These are phyloP conservation scores for Quercus parvula DNA, from an alignment of 306 rosid species.

Conservation along the genomic window DNA sequence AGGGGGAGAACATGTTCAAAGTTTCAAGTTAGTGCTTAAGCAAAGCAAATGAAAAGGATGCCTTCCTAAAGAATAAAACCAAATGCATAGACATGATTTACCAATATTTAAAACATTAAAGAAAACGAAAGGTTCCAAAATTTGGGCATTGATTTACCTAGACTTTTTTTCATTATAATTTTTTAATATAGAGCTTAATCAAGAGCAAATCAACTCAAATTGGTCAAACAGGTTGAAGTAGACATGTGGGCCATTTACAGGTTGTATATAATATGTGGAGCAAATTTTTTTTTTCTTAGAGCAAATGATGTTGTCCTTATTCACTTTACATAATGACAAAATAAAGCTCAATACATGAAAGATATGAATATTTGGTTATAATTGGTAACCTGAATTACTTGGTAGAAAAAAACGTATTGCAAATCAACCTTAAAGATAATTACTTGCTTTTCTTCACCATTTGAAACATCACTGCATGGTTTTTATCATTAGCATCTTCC, in stretches of 20 bases:
- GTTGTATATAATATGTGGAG: constrained; percentile 1
- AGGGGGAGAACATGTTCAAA: too few relatives aligned
- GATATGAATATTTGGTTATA: constrained; percentile 12
- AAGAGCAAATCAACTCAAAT: constrained; percentile 10
- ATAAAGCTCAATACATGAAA: constrained; percentile 24
- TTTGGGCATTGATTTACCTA: not conserved
- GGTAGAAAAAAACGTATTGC: constrained; percentile 3
- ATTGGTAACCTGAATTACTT: constrained; percentile 24
- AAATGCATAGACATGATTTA: too few relatives aligned
- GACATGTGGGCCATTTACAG: constrained; percentile 38
- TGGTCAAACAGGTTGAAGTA: constrained; percentile 54
- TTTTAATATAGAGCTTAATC: not conserved
- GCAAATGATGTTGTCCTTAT: constrained; percentile 60
- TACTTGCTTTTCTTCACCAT: constrained; percentile 18
- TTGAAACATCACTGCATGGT: constrained; percentile 20
- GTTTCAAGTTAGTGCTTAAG: too few relatives aligned
- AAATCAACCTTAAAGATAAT: constrained; percentile 26
- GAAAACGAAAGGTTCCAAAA: not conserved
- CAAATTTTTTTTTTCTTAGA: constrained; percentile 29
- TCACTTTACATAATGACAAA: constrained; percentile 23
- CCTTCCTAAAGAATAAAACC: too few relatives aligned
- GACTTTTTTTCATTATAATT: too few relatives aligned
- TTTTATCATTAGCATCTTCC: constrained; percentile 23
- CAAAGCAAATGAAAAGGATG: too few relatives aligned
- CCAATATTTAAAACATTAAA: not conserved